phyloP scores from a whole-genome alignment of 2,329 filamentous ascomycete genomes.

The Stagonosporopsis rhizophila region DNA sequence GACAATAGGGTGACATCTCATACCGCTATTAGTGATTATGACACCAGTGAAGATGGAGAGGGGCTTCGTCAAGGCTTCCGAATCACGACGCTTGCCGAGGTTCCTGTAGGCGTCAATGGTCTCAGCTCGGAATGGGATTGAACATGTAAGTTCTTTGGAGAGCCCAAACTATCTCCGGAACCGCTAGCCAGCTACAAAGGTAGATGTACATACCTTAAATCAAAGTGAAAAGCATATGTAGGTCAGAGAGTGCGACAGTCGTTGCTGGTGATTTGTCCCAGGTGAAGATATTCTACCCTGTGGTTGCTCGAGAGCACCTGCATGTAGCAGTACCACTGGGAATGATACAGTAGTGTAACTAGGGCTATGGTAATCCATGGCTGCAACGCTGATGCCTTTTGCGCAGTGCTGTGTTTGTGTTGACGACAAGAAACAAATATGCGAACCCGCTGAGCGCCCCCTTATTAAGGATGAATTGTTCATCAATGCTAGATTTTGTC shows the following conservation, averaged over 20 bases:
- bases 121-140: conserved; percentile 30
- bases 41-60: conserved; percentile 32
- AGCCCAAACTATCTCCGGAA: not conserved
- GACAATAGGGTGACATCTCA: conserved; percentile 81
- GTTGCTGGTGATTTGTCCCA: too few species aligned
- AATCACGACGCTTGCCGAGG: conserved; percentile 34
- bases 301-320: too few species aligned
- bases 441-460: not conserved
- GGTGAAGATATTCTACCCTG: too few species aligned
- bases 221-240: not conserved
- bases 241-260: not conserved
- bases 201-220: not conserved
- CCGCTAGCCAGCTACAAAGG: not conserved
- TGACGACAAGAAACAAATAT: not conserved
- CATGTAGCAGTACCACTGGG: not conserved
- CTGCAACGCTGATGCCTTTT: not conserved
- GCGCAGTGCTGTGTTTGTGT: too few species aligned
- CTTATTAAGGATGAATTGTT: not conserved
- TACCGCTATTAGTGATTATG: conserved; percentile 75
- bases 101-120: conserved; percentile 28
- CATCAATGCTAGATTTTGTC: not conserved
- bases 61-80: conserved; percentile 35
- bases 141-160: not conserved
- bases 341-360: too few species aligned
- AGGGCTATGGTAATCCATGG: too few species aligned